Evolutionary conservation across 176 grass and related monocot genomes (phyloP).

Genomic region (Zizania latifolia): DNA sequence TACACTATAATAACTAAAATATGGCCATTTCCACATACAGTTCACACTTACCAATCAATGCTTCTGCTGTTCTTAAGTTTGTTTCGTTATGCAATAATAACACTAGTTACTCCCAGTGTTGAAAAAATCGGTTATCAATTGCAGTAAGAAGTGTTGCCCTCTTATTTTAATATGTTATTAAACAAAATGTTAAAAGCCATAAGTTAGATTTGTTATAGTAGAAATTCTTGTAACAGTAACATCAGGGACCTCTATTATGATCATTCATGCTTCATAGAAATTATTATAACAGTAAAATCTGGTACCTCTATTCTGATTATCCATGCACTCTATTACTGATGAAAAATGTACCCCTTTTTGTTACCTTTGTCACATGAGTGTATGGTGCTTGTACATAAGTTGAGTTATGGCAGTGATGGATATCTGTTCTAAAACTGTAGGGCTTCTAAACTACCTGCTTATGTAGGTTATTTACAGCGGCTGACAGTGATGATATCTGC

Average conservation of each 20-base stretch:
- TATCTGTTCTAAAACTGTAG: slow-evolving; percentile 19
- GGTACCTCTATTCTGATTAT: not conserved
- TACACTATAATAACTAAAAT: no score
- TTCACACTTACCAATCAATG: no score
- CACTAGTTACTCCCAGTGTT: no score
- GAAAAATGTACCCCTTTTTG: not conserved
- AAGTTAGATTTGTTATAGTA: not conserved
- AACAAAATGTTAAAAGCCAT: not conserved
- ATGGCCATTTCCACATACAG: no score
- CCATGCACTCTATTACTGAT: not conserved
- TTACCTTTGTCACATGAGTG: not conserved
- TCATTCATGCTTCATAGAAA: not conserved
- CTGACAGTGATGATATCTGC: slow-evolving; percentile 93
- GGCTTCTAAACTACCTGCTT: slow-evolving; percentile 49
- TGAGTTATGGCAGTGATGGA: not conserved
- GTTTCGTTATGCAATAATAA: no score
- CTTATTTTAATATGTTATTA: slow-evolving; percentile 4
- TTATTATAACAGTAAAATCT: not conserved
- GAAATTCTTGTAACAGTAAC: not conserved
- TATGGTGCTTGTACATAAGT: slow-evolving; percentile 15
- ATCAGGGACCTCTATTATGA: not conserved
- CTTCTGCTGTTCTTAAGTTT: no score
- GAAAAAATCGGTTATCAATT: no score
- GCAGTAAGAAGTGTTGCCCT: not conserved
- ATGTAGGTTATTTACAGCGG: slow-evolving; percentile 98